Conservation (phyloP, 2,329 filamentous ascomycete species). For the Exophiala oligosperma region DNA sequence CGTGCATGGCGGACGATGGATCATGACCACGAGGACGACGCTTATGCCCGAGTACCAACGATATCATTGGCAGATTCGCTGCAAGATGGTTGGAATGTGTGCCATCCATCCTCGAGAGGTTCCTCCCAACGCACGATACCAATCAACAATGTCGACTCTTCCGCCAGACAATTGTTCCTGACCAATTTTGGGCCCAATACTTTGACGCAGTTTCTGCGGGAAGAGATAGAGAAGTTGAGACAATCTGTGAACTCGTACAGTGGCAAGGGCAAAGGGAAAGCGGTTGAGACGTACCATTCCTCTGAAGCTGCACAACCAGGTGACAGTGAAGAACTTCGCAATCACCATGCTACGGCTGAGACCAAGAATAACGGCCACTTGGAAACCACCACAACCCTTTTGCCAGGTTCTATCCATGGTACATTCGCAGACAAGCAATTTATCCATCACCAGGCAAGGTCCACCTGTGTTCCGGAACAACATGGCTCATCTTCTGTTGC, state of each 20-base stretch:
- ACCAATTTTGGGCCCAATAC: constrained; percentile 26
- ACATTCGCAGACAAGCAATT: no score
- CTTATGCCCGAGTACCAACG: neutral
- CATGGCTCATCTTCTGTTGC: no score
- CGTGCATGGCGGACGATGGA: no score
- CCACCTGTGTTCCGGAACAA: no score
- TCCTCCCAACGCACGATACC: neutral
- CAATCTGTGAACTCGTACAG: neutral
- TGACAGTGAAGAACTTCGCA: no score
- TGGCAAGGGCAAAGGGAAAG: constrained; percentile 17
- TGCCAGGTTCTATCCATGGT: no score
- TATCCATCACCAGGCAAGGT: no score
- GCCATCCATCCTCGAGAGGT: neutral
- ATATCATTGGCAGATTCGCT: neutral
- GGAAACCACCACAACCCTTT: no score
- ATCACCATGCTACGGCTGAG: no score
- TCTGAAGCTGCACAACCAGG: neutral
- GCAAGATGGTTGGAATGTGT: neutral
- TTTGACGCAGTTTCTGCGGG: constrained; percentile 18
- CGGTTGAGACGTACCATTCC: neutral
- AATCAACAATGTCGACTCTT: neutral
- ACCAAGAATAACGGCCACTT: no score
- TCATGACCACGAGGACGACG: no score
- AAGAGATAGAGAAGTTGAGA: constrained; percentile 14
- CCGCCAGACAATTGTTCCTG: constrained; percentile 11